These are phyloP conservation scores for Myrica gale DNA, from an alignment of 306 rosid genomes.

Conservation along the genomic window DNA sequence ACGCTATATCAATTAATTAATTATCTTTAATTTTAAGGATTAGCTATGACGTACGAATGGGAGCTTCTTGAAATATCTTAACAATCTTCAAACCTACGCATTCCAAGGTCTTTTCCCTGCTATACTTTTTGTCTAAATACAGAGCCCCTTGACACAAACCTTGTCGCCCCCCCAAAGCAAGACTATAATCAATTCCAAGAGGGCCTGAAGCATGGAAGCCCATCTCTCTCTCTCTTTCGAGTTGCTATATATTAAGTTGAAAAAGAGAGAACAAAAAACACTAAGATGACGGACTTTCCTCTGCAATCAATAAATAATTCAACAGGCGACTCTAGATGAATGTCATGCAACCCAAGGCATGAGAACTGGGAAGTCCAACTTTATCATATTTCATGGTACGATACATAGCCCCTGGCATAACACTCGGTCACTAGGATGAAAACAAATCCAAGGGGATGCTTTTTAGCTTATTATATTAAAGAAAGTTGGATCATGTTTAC, in stretches of 20 bases:
- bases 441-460: not conserved
- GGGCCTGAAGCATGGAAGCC: not conserved
- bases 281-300: not conserved
- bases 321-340: conserved; percentile 21
- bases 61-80: not conserved
- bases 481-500: not conserved
- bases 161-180: not conserved
- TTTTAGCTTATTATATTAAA: not conserved
- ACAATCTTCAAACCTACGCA: not conserved
- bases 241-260: not conserved
- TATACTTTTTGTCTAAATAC: conserved; percentile 2
- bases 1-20: not conserved
- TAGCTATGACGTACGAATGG: not conserved
- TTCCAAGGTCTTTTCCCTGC: not conserved
- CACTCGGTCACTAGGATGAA: not conserved
- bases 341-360: conserved; percentile 31
- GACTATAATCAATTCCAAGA: not conserved
- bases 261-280: not conserved
- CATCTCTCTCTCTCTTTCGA: not conserved
- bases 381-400: conserved; percentile 14
- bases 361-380: conserved; percentile 28
- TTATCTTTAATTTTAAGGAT: not conserved
- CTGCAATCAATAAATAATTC: not conserved
- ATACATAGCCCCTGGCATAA: conserved; percentile 37
- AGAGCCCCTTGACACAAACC: conserved; percentile 1